A percentile compares a stretch with the other conserved stretches of the same genome.
Conservation (phyloP, 371 early-diverging fungal species). For the Lichtheimia hyalospora region DNA sequence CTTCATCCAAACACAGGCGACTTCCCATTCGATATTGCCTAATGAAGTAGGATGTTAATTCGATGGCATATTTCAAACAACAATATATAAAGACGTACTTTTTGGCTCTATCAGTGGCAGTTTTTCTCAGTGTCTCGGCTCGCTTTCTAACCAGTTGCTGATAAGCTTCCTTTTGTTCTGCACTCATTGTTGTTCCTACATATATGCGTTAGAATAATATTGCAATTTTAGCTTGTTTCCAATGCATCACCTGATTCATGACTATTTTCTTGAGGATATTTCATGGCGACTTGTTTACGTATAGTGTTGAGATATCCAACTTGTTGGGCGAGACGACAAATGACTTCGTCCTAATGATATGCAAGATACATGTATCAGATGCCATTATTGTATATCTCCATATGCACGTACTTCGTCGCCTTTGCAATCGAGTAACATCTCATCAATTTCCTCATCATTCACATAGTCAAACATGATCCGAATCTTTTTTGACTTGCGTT, state of each 20-base stretch:
- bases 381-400: not conserved
- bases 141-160: conserved; percentile 81
- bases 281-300: conserved; percentile 70
- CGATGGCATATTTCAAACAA: no score
- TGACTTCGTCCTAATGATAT: conserved; percentile 61
- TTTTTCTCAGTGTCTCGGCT: conserved; percentile 69
- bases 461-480: conserved; percentile 72
- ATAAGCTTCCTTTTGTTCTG: conserved; percentile 76
- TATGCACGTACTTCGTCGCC: conserved; percentile 68
- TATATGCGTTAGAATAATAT: not conserved
- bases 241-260: conserved; percentile 10
- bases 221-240: not conserved
- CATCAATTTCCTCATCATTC: conserved; percentile 77
- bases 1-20: conserved; percentile 82
- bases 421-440: conserved; percentile 72
- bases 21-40: conserved; percentile 72
- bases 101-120: conserved; percentile 71
- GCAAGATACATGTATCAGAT: not conserved
- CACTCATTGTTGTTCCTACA: conserved; percentile 52
- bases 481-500: conserved; percentile 73
- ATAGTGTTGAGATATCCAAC: conserved; percentile 68
- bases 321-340: conserved; percentile 66
- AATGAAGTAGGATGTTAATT: not conserved
- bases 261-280: conserved; percentile 41
- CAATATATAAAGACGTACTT: conserved; percentile 41